Conservation (phyloP, 176 grass and related monocot species). For the Ampelocalamus luodianensis region DNA sequence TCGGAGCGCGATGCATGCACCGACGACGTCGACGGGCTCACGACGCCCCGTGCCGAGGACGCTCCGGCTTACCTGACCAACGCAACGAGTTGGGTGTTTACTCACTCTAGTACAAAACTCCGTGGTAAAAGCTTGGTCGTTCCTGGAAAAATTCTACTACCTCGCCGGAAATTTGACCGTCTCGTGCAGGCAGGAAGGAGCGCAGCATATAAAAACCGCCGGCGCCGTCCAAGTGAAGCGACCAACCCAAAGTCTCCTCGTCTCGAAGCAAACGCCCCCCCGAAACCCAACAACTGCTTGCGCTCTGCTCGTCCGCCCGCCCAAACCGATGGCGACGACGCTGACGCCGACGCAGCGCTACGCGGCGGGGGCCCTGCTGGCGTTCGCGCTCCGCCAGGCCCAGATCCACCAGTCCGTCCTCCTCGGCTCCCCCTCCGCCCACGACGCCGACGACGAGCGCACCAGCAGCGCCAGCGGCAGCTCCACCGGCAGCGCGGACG, state of each 20-base stretch:
- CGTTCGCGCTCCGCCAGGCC: slow-evolving; percentile 80
- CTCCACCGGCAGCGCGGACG: slow-evolving; percentile 43
- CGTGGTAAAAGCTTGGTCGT: no score
- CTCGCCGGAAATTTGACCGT: background rate
- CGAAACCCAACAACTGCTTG: background rate
- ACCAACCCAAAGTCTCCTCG: slow-evolving; percentile 9
- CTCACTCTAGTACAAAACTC: no score
- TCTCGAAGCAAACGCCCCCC: background rate
- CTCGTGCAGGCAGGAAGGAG: background rate
- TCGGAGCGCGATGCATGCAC: no score
- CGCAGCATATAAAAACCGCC: background rate
- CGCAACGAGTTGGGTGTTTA: no score
- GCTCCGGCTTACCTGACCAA: no score
- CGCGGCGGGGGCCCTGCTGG: slow-evolving; percentile 88
- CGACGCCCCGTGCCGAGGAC: no score
- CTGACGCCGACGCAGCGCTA: slow-evolving; percentile 80
- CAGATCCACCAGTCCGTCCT: slow-evolving; percentile 90
- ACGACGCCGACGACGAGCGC: slow-evolving; percentile 45
- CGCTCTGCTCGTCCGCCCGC: no score
- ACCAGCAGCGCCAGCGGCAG: slow-evolving; percentile 54
- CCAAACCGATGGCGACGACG: slow-evolving; percentile 48
- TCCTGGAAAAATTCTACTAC: no score
- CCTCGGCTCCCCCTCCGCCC: slow-evolving; percentile 50
- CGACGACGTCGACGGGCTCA: no score
- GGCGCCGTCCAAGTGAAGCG: slow-evolving; percentile 13